Conservation (phyloP, 768 basidiomycete genomes). For the Amylocystis lapponica region DNA sequence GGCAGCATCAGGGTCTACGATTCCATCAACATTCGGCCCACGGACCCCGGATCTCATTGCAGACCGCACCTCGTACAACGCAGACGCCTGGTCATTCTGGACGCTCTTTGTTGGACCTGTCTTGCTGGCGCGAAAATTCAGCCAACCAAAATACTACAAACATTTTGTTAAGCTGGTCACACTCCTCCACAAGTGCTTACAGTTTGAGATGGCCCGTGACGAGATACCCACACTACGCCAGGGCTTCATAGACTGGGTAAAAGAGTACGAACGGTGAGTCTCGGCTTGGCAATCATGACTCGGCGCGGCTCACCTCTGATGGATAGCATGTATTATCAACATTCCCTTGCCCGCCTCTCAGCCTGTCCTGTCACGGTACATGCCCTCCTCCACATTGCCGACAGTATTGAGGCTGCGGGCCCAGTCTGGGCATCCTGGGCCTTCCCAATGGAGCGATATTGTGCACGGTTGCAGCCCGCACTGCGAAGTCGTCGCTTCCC, state of each 20-base stretch:
- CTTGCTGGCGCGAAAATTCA: constrained; percentile 30
- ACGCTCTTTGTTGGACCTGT: constrained; percentile 33
- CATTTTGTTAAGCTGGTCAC: constrained; percentile 37
- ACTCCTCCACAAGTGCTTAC: constrained; percentile 32
- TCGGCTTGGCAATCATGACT: too few relatives aligned
- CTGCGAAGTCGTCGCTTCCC: constrained; percentile 17
- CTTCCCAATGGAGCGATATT: constrained; percentile 26
- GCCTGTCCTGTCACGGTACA: constrained; percentile 29
- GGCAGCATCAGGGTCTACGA: constrained; percentile 22
- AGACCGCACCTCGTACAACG: constrained; percentile 24
- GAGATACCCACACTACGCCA: constrained; percentile 22
- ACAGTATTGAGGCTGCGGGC: constrained; percentile 18
- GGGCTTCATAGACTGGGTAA: constrained; percentile 33
- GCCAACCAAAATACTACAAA: constrained; percentile 28
- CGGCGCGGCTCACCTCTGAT: too few relatives aligned
- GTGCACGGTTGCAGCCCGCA: constrained; percentile 15
- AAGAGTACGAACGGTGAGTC: constrained; percentile 32
- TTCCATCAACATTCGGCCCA: too few relatives aligned
- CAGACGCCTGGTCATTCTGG: constrained; percentile 38
- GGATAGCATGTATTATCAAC: constrained; percentile 28
- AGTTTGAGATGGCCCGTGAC: constrained; percentile 25
- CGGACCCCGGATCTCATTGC: constrained; percentile 28
- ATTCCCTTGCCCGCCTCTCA: constrained; percentile 14
- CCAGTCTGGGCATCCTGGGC: constrained; percentile 25
- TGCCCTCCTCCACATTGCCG: constrained; percentile 25